A percentile compares a stretch with the other conserved stretches of the same genome.
phyloP scores from a whole-genome alignment of 2,329 filamentous ascomycete species.

The Scleromitrula shiraiana region DNA sequence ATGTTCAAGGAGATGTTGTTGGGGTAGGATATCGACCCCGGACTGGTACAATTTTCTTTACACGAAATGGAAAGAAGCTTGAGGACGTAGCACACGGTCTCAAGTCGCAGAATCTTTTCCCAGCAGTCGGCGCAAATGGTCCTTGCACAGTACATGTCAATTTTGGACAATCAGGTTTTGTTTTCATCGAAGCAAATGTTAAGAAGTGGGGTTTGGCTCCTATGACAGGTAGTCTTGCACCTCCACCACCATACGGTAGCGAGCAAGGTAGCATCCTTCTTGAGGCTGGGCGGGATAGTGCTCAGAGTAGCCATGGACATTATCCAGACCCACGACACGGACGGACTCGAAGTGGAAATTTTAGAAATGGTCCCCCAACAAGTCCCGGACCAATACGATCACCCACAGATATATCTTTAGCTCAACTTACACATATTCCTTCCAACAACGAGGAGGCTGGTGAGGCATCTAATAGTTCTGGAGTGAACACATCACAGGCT shows the following conservation, averaged over 20 bases:
- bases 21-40: constrained; percentile 92
- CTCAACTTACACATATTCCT: constrained; percentile 68
- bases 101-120: constrained; percentile 95
- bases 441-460: constrained; percentile 63
- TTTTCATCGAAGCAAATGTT: constrained; percentile 98
- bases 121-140: constrained; percentile 91
- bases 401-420: constrained; percentile 91
- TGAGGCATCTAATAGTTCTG: constrained; percentile 30
- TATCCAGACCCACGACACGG: constrained; percentile 46
- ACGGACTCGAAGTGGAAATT: constrained; percentile 69
- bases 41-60: constrained; percentile 95
- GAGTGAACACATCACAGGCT: constrained; percentile 23
- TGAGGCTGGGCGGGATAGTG: constrained; percentile 62
- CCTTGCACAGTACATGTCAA: constrained; percentile 93
- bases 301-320: constrained; percentile 38
- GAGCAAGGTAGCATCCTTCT: constrained; percentile 95
- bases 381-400: constrained; percentile 85
- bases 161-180: constrained; percentile 94
- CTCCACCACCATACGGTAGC: constrained; percentile 91
- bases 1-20: constrained; percentile 90
- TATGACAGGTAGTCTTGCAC: constrained; percentile 89
- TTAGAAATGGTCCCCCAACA: constrained; percentile 63
- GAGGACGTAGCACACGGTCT: constrained; percentile 90
- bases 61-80: constrained; percentile 92
- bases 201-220: constrained; percentile 99